Percentiles rank a stretch among this genome's conserved stretches.
These are phyloP conservation scores for Xylariaceae sp. DNA, from an alignment of 2,329 filamentous ascomycete genomes.

Conservation along the genomic window DNA sequence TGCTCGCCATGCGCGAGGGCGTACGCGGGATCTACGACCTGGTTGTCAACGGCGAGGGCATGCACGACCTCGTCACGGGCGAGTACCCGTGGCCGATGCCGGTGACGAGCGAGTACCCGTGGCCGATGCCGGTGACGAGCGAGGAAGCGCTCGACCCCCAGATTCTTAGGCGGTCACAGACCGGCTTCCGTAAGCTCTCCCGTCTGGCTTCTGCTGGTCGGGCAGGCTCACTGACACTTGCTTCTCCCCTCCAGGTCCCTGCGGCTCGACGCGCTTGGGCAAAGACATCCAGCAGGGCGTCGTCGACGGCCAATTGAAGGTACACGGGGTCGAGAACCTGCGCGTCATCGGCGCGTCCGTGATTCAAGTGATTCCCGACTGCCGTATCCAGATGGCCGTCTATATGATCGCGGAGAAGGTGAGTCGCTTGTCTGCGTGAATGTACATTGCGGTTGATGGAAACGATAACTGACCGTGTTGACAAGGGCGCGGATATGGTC, in stretches of 20 bases:
- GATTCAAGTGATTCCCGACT: conserved; percentile 48
- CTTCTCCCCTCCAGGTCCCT: conserved; percentile 39
- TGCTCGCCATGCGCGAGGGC: conserved; percentile 52
- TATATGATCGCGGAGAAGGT: conserved; percentile 53
- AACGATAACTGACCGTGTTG: too few species aligned
- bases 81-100: conserved; percentile 58
- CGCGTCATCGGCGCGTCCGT: conserved; percentile 49
- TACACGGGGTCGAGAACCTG: conserved; percentile 45
- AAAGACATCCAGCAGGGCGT: conserved; percentile 44
- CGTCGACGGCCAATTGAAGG: conserved; percentile 41
- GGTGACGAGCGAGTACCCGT: conserved; percentile 49
- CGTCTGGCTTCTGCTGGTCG: neutral
- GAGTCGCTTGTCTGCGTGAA: neutral
- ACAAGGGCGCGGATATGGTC: neutral
- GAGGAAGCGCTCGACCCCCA: conserved; percentile 49
- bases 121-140: conserved; percentile 48
- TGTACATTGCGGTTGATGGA: too few species aligned
- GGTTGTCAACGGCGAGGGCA: conserved; percentile 47
- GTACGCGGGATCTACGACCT: conserved; percentile 49
- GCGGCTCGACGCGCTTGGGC: conserved; percentile 45
- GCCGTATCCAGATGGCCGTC: conserved; percentile 52
- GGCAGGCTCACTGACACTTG: neutral
- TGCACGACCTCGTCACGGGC: conserved; percentile 43
- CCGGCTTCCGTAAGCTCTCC: conserved; percentile 34
- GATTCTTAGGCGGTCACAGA: conserved; percentile 52